Evolutionary conservation across 1,284 basidiomycete species (phyloP).

Genomic region (Termitomyces sp.): DNA sequence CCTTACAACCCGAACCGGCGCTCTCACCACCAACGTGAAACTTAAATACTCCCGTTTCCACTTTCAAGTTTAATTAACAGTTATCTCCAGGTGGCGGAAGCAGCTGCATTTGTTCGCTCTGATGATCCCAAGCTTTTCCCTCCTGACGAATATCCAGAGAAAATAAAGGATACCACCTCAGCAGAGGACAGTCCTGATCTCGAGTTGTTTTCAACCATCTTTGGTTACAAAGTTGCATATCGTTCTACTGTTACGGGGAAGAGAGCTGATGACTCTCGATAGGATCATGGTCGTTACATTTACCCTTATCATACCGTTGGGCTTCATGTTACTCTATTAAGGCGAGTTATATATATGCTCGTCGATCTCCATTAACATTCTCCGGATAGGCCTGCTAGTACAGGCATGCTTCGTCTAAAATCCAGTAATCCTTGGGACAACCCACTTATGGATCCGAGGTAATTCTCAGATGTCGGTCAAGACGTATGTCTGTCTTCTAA

Average conservation of each 20-base stretch:
- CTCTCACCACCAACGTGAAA: constrained; percentile 39
- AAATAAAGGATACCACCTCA: constrained; percentile 48
- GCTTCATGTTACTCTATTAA: constrained; percentile 33
- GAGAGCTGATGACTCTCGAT: not conserved
- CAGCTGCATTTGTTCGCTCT: constrained; percentile 52
- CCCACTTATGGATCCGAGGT: constrained; percentile 41
- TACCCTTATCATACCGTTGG: constrained; percentile 35
- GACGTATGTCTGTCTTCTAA: not conserved
- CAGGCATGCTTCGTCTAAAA: constrained; percentile 32
- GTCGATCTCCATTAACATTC: not conserved
- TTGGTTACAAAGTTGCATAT: constrained; percentile 34
- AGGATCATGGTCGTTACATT: constrained; percentile 26
- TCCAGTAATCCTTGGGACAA: constrained; percentile 35
- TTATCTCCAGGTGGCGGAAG: constrained; percentile 51
- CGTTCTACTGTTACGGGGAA: not conserved
- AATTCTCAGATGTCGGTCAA: constrained; percentile 1
- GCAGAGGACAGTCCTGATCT: constrained; percentile 54
- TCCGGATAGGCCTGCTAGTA: constrained; percentile 31
- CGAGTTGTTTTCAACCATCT: constrained; percentile 49
- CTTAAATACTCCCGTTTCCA: not conserved
- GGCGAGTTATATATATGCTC: constrained; percentile 10
- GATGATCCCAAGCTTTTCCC: constrained; percentile 51
- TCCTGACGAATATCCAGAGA: constrained; percentile 31
- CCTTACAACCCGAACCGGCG: constrained; percentile 24
- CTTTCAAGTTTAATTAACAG: not conserved